Evolutionary conservation across 2,329 filamentous ascomycete genomes (phyloP).

Genomic region (Ascochyta fabae): DNA sequence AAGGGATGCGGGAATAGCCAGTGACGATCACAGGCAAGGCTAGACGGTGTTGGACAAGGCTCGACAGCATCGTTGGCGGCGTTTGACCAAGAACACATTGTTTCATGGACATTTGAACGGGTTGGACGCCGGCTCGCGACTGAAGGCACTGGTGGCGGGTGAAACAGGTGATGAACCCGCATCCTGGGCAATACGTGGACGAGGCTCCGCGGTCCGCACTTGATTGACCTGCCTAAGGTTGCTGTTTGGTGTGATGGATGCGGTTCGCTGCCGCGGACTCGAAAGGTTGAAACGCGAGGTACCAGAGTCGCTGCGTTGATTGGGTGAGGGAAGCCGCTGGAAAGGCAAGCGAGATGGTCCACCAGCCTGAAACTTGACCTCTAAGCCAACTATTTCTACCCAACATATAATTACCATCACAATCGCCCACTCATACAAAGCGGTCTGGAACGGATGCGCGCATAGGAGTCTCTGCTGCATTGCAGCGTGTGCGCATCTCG

Average conservation of each 20-base stretch:
- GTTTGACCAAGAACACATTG: conserved; percentile 32
- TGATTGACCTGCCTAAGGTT: conserved; percentile 12
- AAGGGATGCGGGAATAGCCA: conserved; percentile 10
- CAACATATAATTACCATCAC: conserved; percentile 7
- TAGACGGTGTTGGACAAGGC: conserved; percentile 15
- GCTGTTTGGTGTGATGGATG: conserved; percentile 7
- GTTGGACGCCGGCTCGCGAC: conserved; percentile 8
- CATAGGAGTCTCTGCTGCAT: conserved; percentile 3
- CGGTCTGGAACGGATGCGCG: neutral
- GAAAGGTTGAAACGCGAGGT: conserved; percentile 25
- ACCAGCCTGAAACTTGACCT: conserved; percentile 15
- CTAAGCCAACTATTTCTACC: conserved; percentile 2
- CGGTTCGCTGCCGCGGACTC: conserved; percentile 21
- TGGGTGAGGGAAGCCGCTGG: conserved; percentile 8
- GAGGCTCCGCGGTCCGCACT: conserved; percentile 13
- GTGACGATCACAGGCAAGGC: conserved; percentile 24
- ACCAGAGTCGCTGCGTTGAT: conserved; percentile 19
- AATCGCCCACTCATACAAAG: conserved; percentile 1
- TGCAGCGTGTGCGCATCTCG: neutral
- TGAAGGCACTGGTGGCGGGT: conserved; percentile 24
- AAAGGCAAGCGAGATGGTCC: conserved; percentile 10
- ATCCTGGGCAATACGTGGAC: conserved; percentile 22
- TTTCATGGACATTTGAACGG: conserved; percentile 42
- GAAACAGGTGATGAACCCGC: conserved; percentile 27
- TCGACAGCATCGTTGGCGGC: conserved; percentile 4